Conservation (phyloP, 306 rosid genomes). For the Rosa persica region DNA sequence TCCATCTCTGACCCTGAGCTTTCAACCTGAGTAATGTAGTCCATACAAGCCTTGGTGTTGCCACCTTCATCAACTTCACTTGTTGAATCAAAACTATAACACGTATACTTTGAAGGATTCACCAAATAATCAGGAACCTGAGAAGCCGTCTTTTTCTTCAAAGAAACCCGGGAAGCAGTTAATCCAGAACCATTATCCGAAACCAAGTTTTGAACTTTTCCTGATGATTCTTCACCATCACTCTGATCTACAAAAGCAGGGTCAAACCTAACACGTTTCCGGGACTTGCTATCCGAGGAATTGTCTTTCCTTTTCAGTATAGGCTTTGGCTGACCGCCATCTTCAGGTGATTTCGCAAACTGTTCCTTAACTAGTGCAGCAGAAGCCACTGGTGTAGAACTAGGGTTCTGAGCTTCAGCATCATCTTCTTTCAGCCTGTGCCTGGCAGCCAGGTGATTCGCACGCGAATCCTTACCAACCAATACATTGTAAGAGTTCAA, state of each 20-base stretch:
- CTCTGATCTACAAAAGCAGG: conserved; percentile 8
- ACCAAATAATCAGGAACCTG: conserved; percentile 34
- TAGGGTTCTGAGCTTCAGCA: conserved; percentile 9
- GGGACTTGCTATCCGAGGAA: conserved; percentile 2
- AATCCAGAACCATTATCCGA: background rate
- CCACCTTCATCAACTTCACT: conserved; percentile 21
- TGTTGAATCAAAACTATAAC: conserved; percentile 24
- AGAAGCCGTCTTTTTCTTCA: background rate
- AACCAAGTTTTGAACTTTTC: background rate
- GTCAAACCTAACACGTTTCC: conserved; percentile 37
- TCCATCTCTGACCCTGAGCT: conserved; percentile 18
- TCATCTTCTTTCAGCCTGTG: conserved; percentile 35
- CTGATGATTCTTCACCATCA: background rate
- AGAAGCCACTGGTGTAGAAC: background rate
- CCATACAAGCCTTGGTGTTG: conserved; percentile 14
- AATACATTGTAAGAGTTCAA: conserved; percentile 37
- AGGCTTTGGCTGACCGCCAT: conserved; percentile 23
- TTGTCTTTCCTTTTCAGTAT: conserved; percentile 33
- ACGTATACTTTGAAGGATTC: conserved; percentile 28
- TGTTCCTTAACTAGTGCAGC: background rate
- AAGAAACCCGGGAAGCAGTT: background rate
- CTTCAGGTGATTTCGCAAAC: conserved; percentile 1
- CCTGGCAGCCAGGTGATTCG: conserved; percentile 33
- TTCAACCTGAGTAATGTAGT: conserved; percentile 6
- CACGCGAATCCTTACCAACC: conserved; percentile 22